phyloP scores from a whole-genome alignment of 1,139 yeast species.

The Candida tetrigidarum region DNA sequence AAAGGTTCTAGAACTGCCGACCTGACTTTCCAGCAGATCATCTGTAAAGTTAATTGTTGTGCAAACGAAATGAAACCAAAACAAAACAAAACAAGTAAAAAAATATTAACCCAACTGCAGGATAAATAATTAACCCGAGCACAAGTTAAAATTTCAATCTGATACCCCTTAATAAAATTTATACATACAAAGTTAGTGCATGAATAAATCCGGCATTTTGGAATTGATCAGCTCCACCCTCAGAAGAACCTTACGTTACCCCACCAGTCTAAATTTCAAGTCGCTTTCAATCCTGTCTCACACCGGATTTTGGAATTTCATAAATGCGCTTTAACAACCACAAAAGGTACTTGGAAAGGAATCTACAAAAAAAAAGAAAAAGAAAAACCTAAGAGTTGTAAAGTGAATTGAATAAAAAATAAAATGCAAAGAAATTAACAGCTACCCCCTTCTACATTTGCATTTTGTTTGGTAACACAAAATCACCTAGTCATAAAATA shows the following conservation, averaged over 20 bases:
- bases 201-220: too few species aligned
- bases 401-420: too few species aligned
- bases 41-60: neutral
- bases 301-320: too few species aligned
- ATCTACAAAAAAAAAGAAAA: neutral
- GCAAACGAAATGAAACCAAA: neutral
- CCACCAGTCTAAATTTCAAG: too few species aligned
- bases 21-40: conserved; percentile 1
- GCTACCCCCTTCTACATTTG: neutral
- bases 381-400: neutral
- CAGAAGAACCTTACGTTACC: too few species aligned
- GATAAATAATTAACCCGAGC: neutral
- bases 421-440: neutral
- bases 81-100: neutral
- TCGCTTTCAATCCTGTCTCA: too few species aligned
- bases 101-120: neutral
- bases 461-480: neutral
- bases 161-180: conserved; percentile 3
- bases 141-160: neutral
- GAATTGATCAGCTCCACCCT: too few species aligned
- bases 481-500: neutral
- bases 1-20: conserved; percentile 1
- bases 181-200: too few species aligned
- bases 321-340: too few species aligned
- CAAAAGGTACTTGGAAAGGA: too few species aligned